Evolutionary conservation across 2,329 filamentous ascomycete genomes (phyloP).

Genomic region (Epichloe brachyelytri): DNA sequence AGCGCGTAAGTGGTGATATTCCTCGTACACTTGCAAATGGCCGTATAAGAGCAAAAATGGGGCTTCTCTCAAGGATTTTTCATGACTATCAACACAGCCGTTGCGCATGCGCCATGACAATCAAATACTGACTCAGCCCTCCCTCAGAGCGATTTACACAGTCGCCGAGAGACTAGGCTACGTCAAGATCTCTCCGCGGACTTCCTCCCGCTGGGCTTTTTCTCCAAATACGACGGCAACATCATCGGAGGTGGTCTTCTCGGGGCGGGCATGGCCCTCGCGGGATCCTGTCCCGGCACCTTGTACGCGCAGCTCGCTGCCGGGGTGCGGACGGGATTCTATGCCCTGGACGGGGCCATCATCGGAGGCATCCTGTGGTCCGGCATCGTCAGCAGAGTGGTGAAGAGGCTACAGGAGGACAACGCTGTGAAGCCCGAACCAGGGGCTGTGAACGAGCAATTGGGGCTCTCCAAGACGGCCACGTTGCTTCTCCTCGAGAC

Average conservation of each 20-base stretch:
- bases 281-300: constrained; percentile 53
- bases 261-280: constrained; percentile 53
- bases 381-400: constrained; percentile 25
- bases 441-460: constrained; percentile 24
- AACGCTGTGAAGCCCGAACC: constrained; percentile 14
- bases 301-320: constrained; percentile 47
- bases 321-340: constrained; percentile 37
- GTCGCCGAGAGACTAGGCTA: constrained; percentile 30
- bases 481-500: constrained; percentile 31
- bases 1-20: constrained; percentile 38
- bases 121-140: background rate
- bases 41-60: no score
- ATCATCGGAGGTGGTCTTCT: constrained; percentile 48
- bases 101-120: no score
- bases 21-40: no score
- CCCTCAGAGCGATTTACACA: constrained; percentile 30
- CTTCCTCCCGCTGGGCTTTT: constrained; percentile 39
- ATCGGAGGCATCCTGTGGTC: constrained; percentile 42
- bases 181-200: constrained; percentile 32
- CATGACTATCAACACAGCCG: no score
- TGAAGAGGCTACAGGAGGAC: constrained; percentile 17
- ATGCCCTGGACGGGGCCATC: constrained; percentile 39
- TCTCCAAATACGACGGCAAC: constrained; percentile 49
- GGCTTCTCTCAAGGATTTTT: no score
- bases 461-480: constrained; percentile 25